Evolutionary conservation across 2,329 filamentous ascomycete species (phyloP).

Genomic region (Aciculosporium take): DNA sequence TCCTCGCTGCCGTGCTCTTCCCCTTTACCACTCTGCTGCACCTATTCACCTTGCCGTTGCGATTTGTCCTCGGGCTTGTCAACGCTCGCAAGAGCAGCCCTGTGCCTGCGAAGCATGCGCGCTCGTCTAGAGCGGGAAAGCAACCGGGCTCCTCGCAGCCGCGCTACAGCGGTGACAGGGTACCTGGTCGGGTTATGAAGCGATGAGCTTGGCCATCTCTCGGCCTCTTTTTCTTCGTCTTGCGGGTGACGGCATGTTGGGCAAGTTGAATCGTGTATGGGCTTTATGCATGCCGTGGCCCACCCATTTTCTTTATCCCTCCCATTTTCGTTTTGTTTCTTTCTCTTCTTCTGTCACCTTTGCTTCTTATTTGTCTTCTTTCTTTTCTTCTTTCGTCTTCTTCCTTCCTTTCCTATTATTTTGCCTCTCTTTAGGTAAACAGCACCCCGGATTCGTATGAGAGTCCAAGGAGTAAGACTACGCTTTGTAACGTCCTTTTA

Average conservation of each 20-base stretch:
- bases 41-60: constrained; percentile 29
- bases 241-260: too few relatives aligned
- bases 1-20: constrained; percentile 22
- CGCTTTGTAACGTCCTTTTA: too few relatives aligned
- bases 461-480: too few relatives aligned
- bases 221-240: too few relatives aligned
- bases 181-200: constrained; percentile 20
- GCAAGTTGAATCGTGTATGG: too few relatives aligned
- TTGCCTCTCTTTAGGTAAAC: not conserved
- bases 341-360: too few relatives aligned
- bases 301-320: too few relatives aligned
- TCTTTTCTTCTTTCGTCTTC: not conserved
- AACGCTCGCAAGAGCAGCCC: constrained; percentile 17
- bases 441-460: too few relatives aligned
- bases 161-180: constrained; percentile 22
- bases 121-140: not conserved
- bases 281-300: too few relatives aligned
- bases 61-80: constrained; percentile 20
- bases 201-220: too few relatives aligned
- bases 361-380: too few relatives aligned
- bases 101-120: constrained; percentile 12
- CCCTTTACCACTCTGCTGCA: constrained; percentile 27
- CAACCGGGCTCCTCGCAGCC: constrained; percentile 11
- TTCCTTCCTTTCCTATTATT: not conserved
- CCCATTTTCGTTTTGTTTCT: not conserved